phyloP scores from a whole-genome alignment of 164 flowering plant genomes.

The grape (Vitis vinifera) region ASM3070453v1 NC_081807.1:2086501-2087000 shows the following conservation, averaged over 20 bases:
- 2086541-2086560: conserved; percentile 99
- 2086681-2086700: conserved; percentile 98
- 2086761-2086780: neutral
- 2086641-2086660: conserved; percentile 94
- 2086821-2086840: neutral
- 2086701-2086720: conserved; percentile 98
- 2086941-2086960: too few species aligned
- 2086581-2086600: conserved; percentile 97
- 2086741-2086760: conserved; percentile 67
- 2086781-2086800: too few species aligned
- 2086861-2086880: too few species aligned
- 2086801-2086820: neutral
- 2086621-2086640: conserved; percentile 89
- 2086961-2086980: too few species aligned
- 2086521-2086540: conserved; percentile 99
- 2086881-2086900: too few species aligned
- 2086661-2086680: conserved; percentile 99
- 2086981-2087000: too few species aligned
- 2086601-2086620: conserved; percentile 97
- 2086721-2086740: conserved; percentile 92
- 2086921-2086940: neutral
- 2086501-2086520: conserved; percentile 95
- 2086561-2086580: conserved; percentile 98
- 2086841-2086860: too few species aligned
- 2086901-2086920: neutral